A percentile compares a stretch with the other conserved stretches of the same genome.
Evolutionary conservation across 148 eudicot species (phyloP).

Genomic region (Salicornia ramosissima): DNA sequence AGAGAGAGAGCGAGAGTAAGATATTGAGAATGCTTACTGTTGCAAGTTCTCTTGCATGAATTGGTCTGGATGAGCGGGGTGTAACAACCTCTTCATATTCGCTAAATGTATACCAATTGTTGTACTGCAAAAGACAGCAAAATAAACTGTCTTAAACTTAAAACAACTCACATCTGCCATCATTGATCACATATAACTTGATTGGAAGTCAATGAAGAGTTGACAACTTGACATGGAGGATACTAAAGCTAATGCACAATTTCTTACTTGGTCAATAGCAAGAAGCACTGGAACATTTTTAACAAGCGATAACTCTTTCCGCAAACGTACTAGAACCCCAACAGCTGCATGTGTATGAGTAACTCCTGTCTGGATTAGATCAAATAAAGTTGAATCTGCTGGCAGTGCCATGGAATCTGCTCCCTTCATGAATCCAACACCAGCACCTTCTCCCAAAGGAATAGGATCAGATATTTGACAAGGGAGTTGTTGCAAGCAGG

Average conservation of each 20-base stretch:
- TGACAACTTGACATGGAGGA: constrained; percentile 7
- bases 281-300: constrained; percentile 75
- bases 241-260: constrained; percentile 3
- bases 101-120: constrained; percentile 92
- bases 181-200: not conserved
- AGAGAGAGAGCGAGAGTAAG: not conserved
- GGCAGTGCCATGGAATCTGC: constrained; percentile 64
- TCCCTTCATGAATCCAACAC: constrained; percentile 80
- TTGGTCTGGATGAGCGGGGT: constrained; percentile 60
- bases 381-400: constrained; percentile 66
- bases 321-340: constrained; percentile 80
- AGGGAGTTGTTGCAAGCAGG: constrained; percentile 47
- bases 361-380: constrained; percentile 70
- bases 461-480: constrained; percentile 77
- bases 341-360: constrained; percentile 79
- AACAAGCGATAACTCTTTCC: constrained; percentile 78
- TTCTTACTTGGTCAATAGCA: constrained; percentile 84
- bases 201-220: not conserved
- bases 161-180: not conserved
- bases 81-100: constrained; percentile 72
- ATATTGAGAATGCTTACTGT: constrained; percentile 38
- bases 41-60: constrained; percentile 84
- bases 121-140: constrained; percentile 55
- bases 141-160: constrained; percentile 5
- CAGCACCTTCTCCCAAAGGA: constrained; percentile 88